Evolutionary conservation across 139 green algal genomes (phyloP).

Genomic region (Trebouxia sp.): DNA sequence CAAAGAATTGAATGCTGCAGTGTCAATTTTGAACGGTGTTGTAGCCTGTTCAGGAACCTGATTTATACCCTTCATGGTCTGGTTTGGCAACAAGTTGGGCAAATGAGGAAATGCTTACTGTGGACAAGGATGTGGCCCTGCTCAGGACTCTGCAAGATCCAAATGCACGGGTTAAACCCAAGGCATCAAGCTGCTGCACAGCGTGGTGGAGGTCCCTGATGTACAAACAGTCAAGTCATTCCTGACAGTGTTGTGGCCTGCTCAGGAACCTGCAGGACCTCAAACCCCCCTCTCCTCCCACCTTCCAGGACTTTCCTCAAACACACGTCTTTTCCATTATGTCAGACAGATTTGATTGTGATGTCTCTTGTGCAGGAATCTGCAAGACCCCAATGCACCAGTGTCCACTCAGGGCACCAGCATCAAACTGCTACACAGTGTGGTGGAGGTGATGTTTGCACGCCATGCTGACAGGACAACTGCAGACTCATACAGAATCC

Average conservation of each 20-base stretch:
- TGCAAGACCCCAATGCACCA: conserved; percentile 66
- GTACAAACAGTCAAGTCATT: no score
- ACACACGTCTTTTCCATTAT: no score
- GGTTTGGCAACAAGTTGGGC: no score
- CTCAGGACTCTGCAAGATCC: conserved; percentile 68
- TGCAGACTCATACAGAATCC: conserved; percentile 43
- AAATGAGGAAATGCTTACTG: background rate
- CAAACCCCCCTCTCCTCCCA: no score
- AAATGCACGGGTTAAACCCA: conserved; percentile 65
- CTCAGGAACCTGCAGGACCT: background rate
- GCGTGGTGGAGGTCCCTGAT: no score
- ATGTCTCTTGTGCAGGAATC: conserved; percentile 45
- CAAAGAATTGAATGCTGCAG: no score
- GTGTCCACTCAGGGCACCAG: conserved; percentile 75
- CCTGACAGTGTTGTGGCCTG: background rate
- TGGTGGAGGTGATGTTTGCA: conserved; percentile 83
- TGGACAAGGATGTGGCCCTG: no score
- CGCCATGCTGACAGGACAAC: conserved; percentile 18
- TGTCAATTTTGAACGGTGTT: no score
- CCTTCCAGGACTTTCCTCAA: no score
- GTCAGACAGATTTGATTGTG: no score
- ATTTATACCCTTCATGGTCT: no score
- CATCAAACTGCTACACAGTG: conserved; percentile 84
- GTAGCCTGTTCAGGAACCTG: background rate
- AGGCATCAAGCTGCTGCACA: conserved; percentile 53